Conservation (phyloP, 202 grass and related monocot genomes). For the Cymbopogon flexuosus region DNA sequence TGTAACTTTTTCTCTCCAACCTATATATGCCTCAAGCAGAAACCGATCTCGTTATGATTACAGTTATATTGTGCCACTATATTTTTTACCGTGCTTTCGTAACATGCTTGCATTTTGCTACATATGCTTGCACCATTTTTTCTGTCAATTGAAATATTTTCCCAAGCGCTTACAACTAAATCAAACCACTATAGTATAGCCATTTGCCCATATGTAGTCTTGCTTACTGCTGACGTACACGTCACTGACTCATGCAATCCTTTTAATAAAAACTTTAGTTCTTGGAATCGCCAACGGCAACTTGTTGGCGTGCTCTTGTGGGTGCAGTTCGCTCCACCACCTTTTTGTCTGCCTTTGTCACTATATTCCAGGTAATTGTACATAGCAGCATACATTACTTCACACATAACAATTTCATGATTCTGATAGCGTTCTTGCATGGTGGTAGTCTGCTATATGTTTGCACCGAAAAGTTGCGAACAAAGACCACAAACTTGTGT, state of each 20-base stretch:
- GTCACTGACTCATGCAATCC: slow-evolving; percentile 4
- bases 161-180: neutral
- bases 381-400: slow-evolving; percentile 3
- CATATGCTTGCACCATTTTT: slow-evolving; percentile 2
- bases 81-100: neutral
- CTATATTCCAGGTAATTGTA: slow-evolving; percentile 75
- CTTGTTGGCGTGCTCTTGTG: slow-evolving; percentile 80
- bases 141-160: slow-evolving; percentile 24
- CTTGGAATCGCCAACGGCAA: slow-evolving; percentile 79
- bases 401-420: slow-evolving; percentile 1
- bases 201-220: neutral
- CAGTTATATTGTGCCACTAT: neutral
- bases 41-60: slow-evolving; percentile 2
- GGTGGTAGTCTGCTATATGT: slow-evolving; percentile 69
- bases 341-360: slow-evolving; percentile 94
- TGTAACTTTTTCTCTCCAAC: slow-evolving; percentile 18
- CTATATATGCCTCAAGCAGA: slow-evolving; percentile 6
- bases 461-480: slow-evolving; percentile 82
- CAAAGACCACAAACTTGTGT: slow-evolving; percentile 91
- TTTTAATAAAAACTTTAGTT: slow-evolving; percentile 50
- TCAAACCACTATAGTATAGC: neutral
- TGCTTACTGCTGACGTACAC: neutral
- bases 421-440: slow-evolving; percentile 35
- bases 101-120: slow-evolving; percentile 14
- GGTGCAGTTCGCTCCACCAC: slow-evolving; percentile 89